Conservation (phyloP, 2,329 filamentous ascomycete species). For the Xylaria sp. region DNA sequence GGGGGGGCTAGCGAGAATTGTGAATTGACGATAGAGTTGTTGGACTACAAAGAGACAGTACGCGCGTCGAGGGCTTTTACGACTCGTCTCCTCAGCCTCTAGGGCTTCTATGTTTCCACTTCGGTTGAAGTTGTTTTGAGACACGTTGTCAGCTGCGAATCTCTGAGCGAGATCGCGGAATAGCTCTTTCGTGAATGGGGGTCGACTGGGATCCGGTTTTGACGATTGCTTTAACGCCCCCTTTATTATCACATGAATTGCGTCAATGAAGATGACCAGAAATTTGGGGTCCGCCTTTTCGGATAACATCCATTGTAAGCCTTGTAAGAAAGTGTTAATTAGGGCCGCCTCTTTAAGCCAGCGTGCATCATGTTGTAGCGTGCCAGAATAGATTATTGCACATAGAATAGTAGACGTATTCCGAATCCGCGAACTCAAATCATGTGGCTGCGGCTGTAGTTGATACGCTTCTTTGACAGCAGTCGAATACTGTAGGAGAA, state of each 20-base stretch:
- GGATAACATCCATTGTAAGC: conserved; percentile 41
- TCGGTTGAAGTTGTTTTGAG: conserved; percentile 33
- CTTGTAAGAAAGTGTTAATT: conserved; percentile 48
- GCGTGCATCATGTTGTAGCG: conserved; percentile 45
- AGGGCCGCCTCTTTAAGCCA: conserved; percentile 56
- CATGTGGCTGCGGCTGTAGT: conserved; percentile 27
- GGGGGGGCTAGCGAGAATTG: conserved; percentile 16
- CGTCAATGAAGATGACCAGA: conserved; percentile 45
- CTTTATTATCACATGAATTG: conserved; percentile 42
- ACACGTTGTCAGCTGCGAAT: conserved; percentile 32
- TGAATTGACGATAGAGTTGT: conserved; percentile 47
- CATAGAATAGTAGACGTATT: conserved; percentile 57
- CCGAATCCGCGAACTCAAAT: conserved; percentile 43
- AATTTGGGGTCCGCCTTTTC: conserved; percentile 38
- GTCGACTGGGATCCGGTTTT: conserved; percentile 16
- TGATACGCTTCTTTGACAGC: conserved; percentile 43
- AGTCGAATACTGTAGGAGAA: conserved; percentile 45
- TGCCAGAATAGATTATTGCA: conserved; percentile 60
- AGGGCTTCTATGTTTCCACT: conserved; percentile 34
- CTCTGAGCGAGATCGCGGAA: conserved; percentile 29
- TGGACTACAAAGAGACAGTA: conserved; percentile 45
- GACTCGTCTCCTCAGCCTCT: conserved; percentile 10
- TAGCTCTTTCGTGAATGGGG: conserved; percentile 38
- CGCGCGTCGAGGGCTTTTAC: conserved; percentile 37
- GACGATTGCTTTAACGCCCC: conserved; percentile 32